phyloP scores from a whole-genome alignment of 352 stramenopile species.

The Phytophthora tentaculata region DNA sequence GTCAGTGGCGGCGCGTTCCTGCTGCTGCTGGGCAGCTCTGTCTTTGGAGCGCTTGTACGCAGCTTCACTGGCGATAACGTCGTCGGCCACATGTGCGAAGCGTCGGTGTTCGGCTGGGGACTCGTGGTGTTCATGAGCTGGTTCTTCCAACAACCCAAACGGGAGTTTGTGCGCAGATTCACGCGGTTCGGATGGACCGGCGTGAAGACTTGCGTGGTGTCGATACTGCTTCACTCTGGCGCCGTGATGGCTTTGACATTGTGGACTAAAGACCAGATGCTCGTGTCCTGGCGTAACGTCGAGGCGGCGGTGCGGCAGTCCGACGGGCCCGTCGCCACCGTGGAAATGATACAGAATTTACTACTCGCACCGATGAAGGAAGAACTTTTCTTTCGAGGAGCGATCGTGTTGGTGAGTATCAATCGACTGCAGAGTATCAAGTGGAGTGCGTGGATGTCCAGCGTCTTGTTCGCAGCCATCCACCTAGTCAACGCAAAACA shows the following conservation, averaged over 20 bases:
- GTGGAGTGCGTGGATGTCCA: constrained; percentile 39
- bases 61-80: constrained; percentile 9
- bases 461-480: constrained; percentile 52
- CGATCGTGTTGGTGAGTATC: constrained; percentile 51
- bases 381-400: constrained; percentile 71
- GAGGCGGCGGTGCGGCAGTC: constrained; percentile 12
- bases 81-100: constrained; percentile 20
- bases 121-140: constrained; percentile 36
- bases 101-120: constrained; percentile 34
- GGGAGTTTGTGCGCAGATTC: constrained; percentile 24
- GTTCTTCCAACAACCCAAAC: constrained; percentile 42
- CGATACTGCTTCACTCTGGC: constrained; percentile 22
- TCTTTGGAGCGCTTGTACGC: constrained; percentile 22
- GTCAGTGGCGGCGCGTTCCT: constrained; percentile 40
- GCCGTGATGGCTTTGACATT: constrained; percentile 11
- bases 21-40: constrained; percentile 34
- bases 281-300: constrained; percentile 38
- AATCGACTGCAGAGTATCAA: constrained; percentile 43
- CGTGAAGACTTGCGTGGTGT: constrained; percentile 16
- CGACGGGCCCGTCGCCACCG: constrained; percentile 16
- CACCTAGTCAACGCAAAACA: constrained; percentile 51
- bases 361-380: constrained; percentile 56
- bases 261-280: constrained; percentile 7
- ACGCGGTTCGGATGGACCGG: constrained; percentile 10
- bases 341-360: constrained; percentile 34